Evolutionary conservation across 2,329 filamentous ascomycete genomes (phyloP).

Genomic region (Talaromyces sp.): DNA sequence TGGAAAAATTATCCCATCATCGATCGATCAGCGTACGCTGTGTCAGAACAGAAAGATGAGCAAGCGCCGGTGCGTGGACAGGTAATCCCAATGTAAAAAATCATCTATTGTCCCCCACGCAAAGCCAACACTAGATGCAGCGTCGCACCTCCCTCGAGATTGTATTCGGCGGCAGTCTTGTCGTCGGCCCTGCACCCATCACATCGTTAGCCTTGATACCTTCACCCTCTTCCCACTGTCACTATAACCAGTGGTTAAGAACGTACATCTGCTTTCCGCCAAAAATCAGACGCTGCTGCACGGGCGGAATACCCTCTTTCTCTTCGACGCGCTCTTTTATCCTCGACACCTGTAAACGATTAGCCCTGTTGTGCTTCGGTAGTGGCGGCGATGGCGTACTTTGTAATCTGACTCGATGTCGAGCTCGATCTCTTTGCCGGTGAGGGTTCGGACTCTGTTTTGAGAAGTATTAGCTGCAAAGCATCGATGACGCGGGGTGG

Average conservation of each 20-base stretch:
- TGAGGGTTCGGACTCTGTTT: constrained; percentile 87
- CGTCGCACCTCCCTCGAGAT: constrained; percentile 85
- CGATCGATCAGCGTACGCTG: background rate
- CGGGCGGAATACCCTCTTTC: constrained; percentile 96
- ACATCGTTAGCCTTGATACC: background rate
- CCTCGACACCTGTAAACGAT: constrained; percentile 66
- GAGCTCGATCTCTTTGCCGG: constrained; percentile 97
- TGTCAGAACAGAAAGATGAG: background rate
- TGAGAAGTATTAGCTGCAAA: background rate
- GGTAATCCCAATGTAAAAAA: background rate
- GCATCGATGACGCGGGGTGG: background rate
- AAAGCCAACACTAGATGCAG: constrained; percentile 94
- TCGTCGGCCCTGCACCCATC: constrained; percentile 72
- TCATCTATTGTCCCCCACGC: constrained; percentile 61
- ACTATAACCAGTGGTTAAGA: no score
- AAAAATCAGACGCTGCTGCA: constrained; percentile 93
- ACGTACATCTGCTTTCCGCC: constrained; percentile 95
- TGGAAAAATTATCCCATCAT: background rate
- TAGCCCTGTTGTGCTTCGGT: background rate
- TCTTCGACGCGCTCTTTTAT: constrained; percentile 99
- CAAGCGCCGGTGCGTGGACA: background rate
- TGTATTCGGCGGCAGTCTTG: constrained; percentile 87
- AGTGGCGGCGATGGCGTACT: constrained; percentile 48
- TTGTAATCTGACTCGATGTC: constrained; percentile 94
- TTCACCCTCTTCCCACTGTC: background rate